These are phyloP conservation scores for Secale cereale DNA, from an alignment of 176 grass and related monocot species.

Conservation along the genomic window DNA sequence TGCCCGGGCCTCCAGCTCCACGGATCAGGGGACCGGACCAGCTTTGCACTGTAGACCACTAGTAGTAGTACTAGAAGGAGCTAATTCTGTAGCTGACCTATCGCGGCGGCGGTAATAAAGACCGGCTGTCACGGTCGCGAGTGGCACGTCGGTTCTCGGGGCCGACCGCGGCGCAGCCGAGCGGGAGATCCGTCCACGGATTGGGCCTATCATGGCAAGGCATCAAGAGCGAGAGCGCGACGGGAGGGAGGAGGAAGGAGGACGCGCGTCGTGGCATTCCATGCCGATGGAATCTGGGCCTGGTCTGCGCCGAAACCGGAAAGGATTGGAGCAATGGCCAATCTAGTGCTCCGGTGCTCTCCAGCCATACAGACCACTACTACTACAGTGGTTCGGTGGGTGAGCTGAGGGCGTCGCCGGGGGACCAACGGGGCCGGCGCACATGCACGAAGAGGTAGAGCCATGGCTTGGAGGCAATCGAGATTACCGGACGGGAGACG, in stretches of 20 bases:
- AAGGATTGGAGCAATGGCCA: background rate
- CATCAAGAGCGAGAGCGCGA: too few species aligned
- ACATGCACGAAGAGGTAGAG: slow-evolving; percentile 23
- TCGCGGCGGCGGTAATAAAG: background rate
- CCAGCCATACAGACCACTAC: background rate
- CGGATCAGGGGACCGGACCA: background rate
- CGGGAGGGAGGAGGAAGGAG: too few species aligned
- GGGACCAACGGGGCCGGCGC: background rate
- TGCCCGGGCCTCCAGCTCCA: background rate
- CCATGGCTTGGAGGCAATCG: background rate
- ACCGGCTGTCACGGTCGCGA: background rate
- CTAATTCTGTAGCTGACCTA: background rate
- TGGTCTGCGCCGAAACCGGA: background rate
- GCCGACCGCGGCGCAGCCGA: background rate
- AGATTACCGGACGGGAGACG: background rate
- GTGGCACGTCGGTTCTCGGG: background rate
- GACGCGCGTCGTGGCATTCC: background rate
- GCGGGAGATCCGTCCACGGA: background rate
- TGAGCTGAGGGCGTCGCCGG: background rate
- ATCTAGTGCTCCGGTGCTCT: too few species aligned
- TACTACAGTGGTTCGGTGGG: too few species aligned
- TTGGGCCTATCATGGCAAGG: too few species aligned
- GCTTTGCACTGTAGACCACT: background rate
- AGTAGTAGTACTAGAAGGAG: background rate
- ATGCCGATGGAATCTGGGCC: background rate